Evolutionary conservation across 805 yeast species (phyloP), one percentile per base, ranked within the genome.

Genomic region (Danielia reshetovae): DNA sequence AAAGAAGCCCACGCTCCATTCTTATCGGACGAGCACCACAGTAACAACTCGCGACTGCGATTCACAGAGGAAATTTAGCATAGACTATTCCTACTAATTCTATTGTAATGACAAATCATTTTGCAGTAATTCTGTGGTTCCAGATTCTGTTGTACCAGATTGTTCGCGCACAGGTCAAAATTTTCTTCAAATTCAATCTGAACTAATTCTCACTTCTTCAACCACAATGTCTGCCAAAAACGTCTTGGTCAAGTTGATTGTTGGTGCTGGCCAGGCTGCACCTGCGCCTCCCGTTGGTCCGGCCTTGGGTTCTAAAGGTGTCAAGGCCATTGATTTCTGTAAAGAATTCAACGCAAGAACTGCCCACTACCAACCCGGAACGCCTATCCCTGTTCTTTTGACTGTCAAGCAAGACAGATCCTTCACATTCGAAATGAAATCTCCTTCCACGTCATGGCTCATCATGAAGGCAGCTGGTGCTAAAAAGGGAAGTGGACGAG

Each of bases 241-340:
- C 57, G 67, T 81, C 25, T 54, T 89, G 49, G 87, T 90, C 35
- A 93, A 90, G 61, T 75, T 90, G 41, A 80, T 90, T 32, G 97
- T 90, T 4, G 96, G 90, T 7, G 97, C 98, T 4, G 97, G 97
- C 4, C 85, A 88, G 59, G 98, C 98, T 0, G 93, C 97, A 2
- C 97, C 98, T 27, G 82, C 96, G 2, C 98, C 98, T 18, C 98
- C 98, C 5, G 97, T 93, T 18, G 98, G 98, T 46, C 98, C 98
- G 29, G 98, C 97, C 0, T 70, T 93, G 32, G 98, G 98, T 48
- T 90, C 97, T 40, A 90, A 90, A 60, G 98, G 98, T 70, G 95
- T 93, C 30, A 93, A 93, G 59, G 97, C 97, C 44, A 93, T 93
- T 54, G 98, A 93, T 61, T 93, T 93, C 54, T 90, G 97, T 67